Base-by-base conservation (phyloP, 2,329 filamentous ascomycete genomes). In the Fusarium irregulare region DNA sequence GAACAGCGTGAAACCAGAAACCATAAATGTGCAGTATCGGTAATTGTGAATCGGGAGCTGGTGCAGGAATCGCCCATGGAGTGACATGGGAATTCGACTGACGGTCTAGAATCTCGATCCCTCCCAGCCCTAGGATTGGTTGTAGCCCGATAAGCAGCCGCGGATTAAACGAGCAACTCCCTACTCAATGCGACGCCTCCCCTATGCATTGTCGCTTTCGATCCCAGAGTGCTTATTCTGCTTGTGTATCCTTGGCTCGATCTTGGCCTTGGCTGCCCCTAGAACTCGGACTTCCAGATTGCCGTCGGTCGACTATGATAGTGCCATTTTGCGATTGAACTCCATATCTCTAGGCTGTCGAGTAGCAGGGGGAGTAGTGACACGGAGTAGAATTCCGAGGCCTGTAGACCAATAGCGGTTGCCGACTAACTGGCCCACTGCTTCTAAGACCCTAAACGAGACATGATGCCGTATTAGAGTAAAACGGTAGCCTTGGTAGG, bases 91-190 rank as follows among this genome's bases (percentile, higher is more conserved):
- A 75, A 73, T 75, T 73, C 42, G 46, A 37, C 48, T 45, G 30
- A 27, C 54, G 56, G 55, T 47, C 59, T 66, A 56, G 60, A 74
- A 73, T 73, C 73, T 74, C 69, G 71, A 75, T 75, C 47, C 58
- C 57, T 63, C 28, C 40, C 53, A 59, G 61, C 27, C 37, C 27
- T 53, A 27, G 46, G 45, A 65, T 62, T 63, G 66, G 64, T 13
- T 57, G 57, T 18, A 48, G 9, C 59, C 49, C 48, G 47, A 41
- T 34, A 50, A 60, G 20, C 46, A 37, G 40, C 42, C 18, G 23
- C 42, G 62, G 65, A 40, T 50, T 37, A 28, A 49, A 53, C 45
- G 57, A 23, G 56, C 68, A 56, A 30, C 57, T 57, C 70, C 64
- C 66, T 71, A 56, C 51, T 13, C 20, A 48, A 50, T 59, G 57